These are phyloP conservation scores for Chaetomidium leptoderma DNA, from an alignment of 495 filamentous ascomycete genomes.

Conservation along the genomic window DNA sequence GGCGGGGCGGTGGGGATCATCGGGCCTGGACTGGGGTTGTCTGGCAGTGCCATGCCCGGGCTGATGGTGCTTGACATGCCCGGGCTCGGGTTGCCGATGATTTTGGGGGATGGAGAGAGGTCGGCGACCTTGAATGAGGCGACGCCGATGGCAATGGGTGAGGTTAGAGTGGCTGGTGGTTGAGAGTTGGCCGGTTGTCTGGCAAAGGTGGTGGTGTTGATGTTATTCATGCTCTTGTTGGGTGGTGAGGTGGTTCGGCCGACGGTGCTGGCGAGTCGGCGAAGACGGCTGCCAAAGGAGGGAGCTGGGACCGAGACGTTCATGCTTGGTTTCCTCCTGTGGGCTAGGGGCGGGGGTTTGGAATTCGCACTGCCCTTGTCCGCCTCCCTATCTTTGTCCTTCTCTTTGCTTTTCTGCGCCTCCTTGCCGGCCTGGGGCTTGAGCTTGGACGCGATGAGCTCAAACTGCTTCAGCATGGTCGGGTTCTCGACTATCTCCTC, in stretches of 20 bases:
- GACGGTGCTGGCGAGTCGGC: constrained; percentile 33
- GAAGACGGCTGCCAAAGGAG: constrained; percentile 29
- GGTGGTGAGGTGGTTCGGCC: constrained; percentile 16
- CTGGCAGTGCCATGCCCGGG: constrained; percentile 1
- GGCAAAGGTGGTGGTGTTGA: not conserved
- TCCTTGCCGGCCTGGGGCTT: constrained; percentile 22
- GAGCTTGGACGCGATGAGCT: constrained; percentile 42
- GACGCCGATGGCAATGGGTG: constrained; percentile 24
- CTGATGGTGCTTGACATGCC: constrained; percentile 15
- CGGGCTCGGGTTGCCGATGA: constrained; percentile 11
- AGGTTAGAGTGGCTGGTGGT: constrained; percentile 10
- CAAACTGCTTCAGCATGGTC: constrained; percentile 48
- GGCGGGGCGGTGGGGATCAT: constrained; percentile 14
- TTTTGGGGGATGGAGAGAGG: constrained; percentile 23
- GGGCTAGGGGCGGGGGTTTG: constrained; percentile 5
- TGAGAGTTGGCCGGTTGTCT: not conserved
- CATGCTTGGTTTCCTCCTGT: constrained; percentile 30
- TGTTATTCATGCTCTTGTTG: not conserved
- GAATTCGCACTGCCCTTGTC: constrained; percentile 10
- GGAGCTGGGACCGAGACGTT: constrained; percentile 19
- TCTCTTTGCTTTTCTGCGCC: constrained; percentile 11
- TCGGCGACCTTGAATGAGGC: constrained; percentile 29
- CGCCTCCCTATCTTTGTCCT: constrained; percentile 14
- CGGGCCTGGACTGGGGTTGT: not conserved
- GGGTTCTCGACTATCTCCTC: constrained; percentile 47